Evolutionary conservation across 495 filamentous ascomycete species (phyloP), one percentile per base, ranked within the genome.

Genomic region (Aspergillus haitiensis): DNA sequence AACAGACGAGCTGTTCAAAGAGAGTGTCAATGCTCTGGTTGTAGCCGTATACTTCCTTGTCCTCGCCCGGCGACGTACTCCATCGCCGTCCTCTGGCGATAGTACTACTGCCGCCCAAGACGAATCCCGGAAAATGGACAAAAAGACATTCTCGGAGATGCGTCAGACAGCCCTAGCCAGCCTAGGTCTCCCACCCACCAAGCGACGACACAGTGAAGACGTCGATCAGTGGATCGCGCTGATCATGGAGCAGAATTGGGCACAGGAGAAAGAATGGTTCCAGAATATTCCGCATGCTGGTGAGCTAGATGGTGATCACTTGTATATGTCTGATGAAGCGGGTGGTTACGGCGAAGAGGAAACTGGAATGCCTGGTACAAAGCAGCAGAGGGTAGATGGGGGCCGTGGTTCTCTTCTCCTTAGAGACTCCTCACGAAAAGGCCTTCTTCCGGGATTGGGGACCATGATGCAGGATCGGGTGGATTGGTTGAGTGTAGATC

Each of bases 391-490:
- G 49, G 52, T 50, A 21, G 39, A 44, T 6, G 21, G 56, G 16
- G 61, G 63, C 1, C 39, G 48, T 48, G 64, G 64, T 0, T 57
- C 56, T 47, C 58, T 57, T 2, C 21, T 52, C 7, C 60, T 53
- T 1, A 46, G 54, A n/a, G 32, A 55, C 50, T 57, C 56, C 27
- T 50, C 68, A 70, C 72, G 55, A 61, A 27, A 72, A 63, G 67
- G 79, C 60, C 71, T 86, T 4, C 68, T 84, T 33, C 81, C 82
- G 13, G 82, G 83, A 56, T 64, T 86, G 27, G 88, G 88, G 12
- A 91, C 87, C 3, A 94, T 94, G 90, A 87, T 96, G 75, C 90
- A 95, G 72, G 87, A 89, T 59, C 80, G 83, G 45, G 86, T 92
- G 56, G 91, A 97, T 72, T 95, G 85, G 70, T 69, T 97, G 65